A percentile compares a stretch with the other conserved stretches of the same genome.
Conservation (phyloP, 305 asterid species). For the Vinca major region DNA sequence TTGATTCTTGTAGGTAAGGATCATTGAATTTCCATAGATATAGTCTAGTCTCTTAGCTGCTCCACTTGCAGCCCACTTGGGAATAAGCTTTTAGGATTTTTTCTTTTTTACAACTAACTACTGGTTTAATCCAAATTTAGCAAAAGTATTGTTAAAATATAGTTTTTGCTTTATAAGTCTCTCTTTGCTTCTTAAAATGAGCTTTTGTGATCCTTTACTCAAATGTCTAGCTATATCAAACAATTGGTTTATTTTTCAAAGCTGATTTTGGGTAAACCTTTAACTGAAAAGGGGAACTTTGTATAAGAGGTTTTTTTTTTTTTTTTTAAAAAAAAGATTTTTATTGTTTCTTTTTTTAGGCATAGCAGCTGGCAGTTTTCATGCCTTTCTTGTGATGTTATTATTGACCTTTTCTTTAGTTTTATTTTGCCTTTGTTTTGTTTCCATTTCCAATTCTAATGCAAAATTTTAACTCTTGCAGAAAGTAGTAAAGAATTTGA, state of each 20-base stretch:
- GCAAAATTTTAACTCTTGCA: constrained; percentile 26
- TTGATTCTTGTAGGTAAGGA: constrained; percentile 18
- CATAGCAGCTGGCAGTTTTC: constrained; percentile 36
- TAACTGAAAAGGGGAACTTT: constrained; percentile 11
- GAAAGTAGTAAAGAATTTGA: constrained; percentile 34
- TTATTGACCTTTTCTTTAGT: constrained; percentile 16
- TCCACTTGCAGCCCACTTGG: constrained; percentile 17
- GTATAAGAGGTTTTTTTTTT: background rate
- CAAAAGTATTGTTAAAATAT: background rate
- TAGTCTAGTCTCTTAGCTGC: constrained; percentile 24
- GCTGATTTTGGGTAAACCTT: constrained; percentile 9
- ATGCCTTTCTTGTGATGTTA: constrained; percentile 53
- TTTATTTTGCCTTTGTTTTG: constrained; percentile 8
- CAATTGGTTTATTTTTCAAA: background rate
- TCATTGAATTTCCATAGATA: constrained; percentile 16
- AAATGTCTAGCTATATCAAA: constrained; percentile 26
- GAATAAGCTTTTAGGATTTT: constrained; percentile 1
- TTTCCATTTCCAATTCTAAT: constrained; percentile 16
- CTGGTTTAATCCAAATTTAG: constrained; percentile 11
- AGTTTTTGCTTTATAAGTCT: constrained; percentile 25
- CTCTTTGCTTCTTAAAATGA: constrained; percentile 35
- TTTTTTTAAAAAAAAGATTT: background rate
- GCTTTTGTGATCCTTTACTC: constrained; percentile 52
- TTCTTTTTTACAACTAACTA: constrained; percentile 2
- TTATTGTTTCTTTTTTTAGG: background rate